Conservation (phyloP, 495 filamentous ascomycete genomes). For the Ramalina intermedia region DNA sequence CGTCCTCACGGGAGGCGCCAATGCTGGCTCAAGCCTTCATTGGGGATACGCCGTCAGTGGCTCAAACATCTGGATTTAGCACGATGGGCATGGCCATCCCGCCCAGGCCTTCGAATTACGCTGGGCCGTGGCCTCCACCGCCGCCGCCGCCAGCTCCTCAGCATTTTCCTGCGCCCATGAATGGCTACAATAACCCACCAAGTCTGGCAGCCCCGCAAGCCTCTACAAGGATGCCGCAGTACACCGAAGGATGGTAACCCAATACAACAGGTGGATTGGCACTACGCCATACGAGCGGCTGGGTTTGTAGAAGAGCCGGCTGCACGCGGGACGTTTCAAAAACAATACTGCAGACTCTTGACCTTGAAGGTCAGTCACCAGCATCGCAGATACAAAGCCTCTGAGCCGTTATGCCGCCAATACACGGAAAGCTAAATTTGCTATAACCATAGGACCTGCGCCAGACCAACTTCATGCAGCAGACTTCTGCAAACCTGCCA, state of each 20-base stretch:
- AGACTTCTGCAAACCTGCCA: no score
- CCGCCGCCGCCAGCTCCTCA: slow-evolving; percentile 18
- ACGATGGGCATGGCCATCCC: slow-evolving; percentile 11
- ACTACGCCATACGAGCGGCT: no score
- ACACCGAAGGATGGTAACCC: background rate
- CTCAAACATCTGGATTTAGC: background rate
- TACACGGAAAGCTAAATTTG: no score
- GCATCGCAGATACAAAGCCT: no score
- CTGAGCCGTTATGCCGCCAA: no score
- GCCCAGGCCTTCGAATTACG: slow-evolving; percentile 32
- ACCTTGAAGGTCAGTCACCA: no score
- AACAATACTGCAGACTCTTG: no score
- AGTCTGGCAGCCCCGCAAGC: background rate
- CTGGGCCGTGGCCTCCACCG: slow-evolving; percentile 38
- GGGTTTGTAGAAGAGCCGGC: no score
- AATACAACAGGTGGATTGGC: background rate
- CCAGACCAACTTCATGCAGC: no score
- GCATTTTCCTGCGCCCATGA: background rate
- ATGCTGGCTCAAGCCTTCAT: background rate
- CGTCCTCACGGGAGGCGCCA: background rate
- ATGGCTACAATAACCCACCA: background rate
- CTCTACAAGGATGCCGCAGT: background rate
- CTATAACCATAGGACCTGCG: no score
- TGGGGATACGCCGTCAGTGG: background rate
- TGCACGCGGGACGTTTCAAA: no score